A percentile compares a stretch with the other conserved stretches of the same genome.
Conservation (phyloP, 148 eudicot genomes). For the Vaccinium myrtillus region DNA sequence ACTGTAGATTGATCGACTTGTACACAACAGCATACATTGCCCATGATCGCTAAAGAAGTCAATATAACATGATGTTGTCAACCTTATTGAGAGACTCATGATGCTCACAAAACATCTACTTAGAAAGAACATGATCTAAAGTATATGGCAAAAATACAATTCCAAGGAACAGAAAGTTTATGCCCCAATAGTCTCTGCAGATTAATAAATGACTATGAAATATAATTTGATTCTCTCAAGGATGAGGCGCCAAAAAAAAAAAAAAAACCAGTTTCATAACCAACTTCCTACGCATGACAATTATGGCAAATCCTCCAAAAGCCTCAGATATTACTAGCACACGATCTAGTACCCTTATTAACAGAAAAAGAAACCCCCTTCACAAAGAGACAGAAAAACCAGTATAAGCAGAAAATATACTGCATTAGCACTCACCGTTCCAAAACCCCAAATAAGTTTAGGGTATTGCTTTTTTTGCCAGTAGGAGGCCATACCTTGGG, state of each 20-base stretch:
- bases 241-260: not conserved
- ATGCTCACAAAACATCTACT: not conserved
- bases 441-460: not conserved
- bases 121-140: not conserved
- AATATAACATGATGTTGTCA: slow-evolving; percentile 6
- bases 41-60: slow-evolving; percentile 31
- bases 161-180: not conserved
- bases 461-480: not conserved
- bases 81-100: not conserved
- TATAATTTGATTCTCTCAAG: not conserved
- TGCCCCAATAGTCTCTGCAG: not conserved
- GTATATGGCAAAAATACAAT: not conserved
- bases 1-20: slow-evolving; percentile 47
- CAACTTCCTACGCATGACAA: not conserved
- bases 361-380: no score
- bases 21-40: slow-evolving; percentile 32
- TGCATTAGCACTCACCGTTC: not conserved
- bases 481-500: not conserved
- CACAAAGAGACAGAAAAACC: not conserved
- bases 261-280: not conserved
- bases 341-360: no score
- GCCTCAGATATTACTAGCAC: not conserved
- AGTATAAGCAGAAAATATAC: not conserved
- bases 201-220: not conserved
- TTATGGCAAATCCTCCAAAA: not conserved